Evolutionary conservation across 1,284 basidiomycete species (phyloP), one percentile per base, ranked within the genome.

Genomic region (Ceratobasidium sp.): DNA sequence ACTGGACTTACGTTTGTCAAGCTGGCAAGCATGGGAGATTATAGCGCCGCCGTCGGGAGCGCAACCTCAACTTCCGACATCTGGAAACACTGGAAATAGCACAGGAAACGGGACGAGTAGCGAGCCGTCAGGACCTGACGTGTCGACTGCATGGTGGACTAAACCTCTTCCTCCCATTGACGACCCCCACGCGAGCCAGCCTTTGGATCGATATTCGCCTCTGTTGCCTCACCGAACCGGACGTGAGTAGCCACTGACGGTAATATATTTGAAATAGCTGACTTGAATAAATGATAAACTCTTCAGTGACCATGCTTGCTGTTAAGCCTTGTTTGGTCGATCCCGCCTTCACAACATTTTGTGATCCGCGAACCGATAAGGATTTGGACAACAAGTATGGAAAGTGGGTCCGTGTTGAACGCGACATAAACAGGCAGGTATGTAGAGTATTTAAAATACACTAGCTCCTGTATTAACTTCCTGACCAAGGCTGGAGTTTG

Each of bases 11-110:
- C 27, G n/a, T n/a, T n/a, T n/a, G 63, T 83, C 96, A n/a, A 94
- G 94, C 22, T 96, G 94, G 95, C 95, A 97, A 79, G 87, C 92
- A n/a, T 96, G 94, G 93, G 94, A 94, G 54, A 79, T 86, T 4
- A 85, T 95, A 0, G 81, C 84, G 17, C 75, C 79, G 22, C 62
- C 57, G 6, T 41, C 36, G 11, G 36, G 11, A 41, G 29, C 59
- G 27, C 41, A 56, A 17, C 59, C 51, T n/a, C 45, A 71, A 54
- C 14, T 69, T 14, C 50, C 69, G 63, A 62, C 75, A 31, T 41
- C 64, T 50, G 76, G 79, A 41, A 74, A 77, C 27, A 82, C 36
- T 59, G 71, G 63, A 29, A 27, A 51, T 48, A 44, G 63, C 69
- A 41, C 60, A 45, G 77, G 76, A 24, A 78, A 71, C 41, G 75